Evolutionary conservation across 768 basidiomycete species (phyloP).

Genomic region (Suillus brevipes): DNA sequence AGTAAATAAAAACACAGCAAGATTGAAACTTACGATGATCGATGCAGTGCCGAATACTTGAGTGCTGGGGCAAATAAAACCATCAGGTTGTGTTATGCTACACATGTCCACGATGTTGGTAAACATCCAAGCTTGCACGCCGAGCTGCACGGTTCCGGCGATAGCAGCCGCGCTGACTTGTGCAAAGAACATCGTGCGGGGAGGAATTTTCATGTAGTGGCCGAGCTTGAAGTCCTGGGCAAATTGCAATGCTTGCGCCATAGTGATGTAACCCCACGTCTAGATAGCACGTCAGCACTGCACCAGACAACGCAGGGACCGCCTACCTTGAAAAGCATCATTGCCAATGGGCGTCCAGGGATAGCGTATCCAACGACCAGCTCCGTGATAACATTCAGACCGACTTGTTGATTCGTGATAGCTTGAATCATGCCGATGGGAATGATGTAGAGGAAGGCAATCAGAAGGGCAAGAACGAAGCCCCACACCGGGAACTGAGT

Average conservation of each 20-base stretch:
- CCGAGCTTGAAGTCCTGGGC: slow-evolving; percentile 77
- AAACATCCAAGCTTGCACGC: slow-evolving; percentile 65
- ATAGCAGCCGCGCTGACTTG: slow-evolving; percentile 65
- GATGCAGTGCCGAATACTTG: slow-evolving; percentile 54
- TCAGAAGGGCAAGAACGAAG: slow-evolving; percentile 40
- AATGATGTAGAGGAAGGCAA: slow-evolving; percentile 65
- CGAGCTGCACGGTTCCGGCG: slow-evolving; percentile 67
- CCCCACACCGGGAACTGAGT: slow-evolving; percentile 48
- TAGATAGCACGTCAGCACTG: slow-evolving; percentile 25
- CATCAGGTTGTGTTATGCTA: slow-evolving; percentile 24
- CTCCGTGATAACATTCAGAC: slow-evolving; percentile 69
- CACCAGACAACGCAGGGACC: slow-evolving; percentile 14
- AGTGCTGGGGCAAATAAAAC: slow-evolving; percentile 32
- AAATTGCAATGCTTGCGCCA: slow-evolving; percentile 67
- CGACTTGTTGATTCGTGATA: slow-evolving; percentile 78
- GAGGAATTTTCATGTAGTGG: slow-evolving; percentile 71
- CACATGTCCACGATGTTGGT: slow-evolving; percentile 39
- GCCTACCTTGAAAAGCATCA: slow-evolving; percentile 76
- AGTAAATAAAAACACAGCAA: not conserved
- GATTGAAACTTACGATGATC: slow-evolving; percentile 45
- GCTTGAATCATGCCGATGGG: slow-evolving; percentile 80
- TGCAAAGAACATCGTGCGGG: slow-evolving; percentile 64
- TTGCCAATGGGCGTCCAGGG: slow-evolving; percentile 68
- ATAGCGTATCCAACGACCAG: slow-evolving; percentile 60
- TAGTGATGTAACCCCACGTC: slow-evolving; percentile 68